phyloP scores from a whole-genome alignment of 352 stramenopile species.

The Peronospora belbahrii region DNA sequence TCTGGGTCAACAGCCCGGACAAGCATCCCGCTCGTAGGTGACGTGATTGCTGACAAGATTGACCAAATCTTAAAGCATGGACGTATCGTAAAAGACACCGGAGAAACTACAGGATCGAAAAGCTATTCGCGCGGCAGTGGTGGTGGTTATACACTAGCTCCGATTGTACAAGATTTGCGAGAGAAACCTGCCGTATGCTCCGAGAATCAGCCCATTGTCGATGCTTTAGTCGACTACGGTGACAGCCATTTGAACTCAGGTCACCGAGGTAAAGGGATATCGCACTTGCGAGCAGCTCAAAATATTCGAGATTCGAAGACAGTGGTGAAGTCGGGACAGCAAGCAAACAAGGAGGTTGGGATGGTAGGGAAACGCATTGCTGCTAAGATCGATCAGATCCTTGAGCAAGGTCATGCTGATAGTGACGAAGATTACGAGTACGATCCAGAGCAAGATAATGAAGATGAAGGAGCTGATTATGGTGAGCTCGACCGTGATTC shows the following conservation, averaged over 20 bases:
- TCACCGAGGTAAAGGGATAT: constrained; percentile 61
- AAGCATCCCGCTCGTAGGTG: constrained; percentile 46
- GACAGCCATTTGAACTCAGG: constrained; percentile 63
- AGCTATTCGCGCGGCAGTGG: constrained; percentile 29
- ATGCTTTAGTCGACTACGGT: constrained; percentile 59
- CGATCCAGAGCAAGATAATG: constrained; percentile 23
- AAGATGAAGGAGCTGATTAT: constrained; percentile 25
- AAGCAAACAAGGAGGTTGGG: constrained; percentile 45
- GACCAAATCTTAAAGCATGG: constrained; percentile 66
- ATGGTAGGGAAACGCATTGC: constrained; percentile 54
- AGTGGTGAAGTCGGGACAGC: constrained; percentile 38
- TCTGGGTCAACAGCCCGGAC: constrained; percentile 39
- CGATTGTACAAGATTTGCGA: constrained; percentile 63
- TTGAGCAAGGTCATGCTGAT: constrained; percentile 59
- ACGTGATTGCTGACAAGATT: constrained; percentile 73
- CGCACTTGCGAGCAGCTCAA: constrained; percentile 57
- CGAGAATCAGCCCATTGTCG: constrained; percentile 66
- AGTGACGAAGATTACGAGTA: constrained; percentile 58
- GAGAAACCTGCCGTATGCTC: constrained; percentile 42
- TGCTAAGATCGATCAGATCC: constrained; percentile 70
- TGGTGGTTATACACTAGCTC: constrained; percentile 35
- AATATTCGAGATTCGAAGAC: constrained; percentile 48
- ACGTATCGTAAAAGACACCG: constrained; percentile 46
- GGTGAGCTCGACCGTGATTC: constrained; percentile 11
- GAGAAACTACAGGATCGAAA: constrained; percentile 7